A percentile compares a stretch with the other conserved stretches of the same genome.
Conservation (phyloP, 2,329 filamentous ascomycete genomes). For the Penicillium glabrum region DNA sequence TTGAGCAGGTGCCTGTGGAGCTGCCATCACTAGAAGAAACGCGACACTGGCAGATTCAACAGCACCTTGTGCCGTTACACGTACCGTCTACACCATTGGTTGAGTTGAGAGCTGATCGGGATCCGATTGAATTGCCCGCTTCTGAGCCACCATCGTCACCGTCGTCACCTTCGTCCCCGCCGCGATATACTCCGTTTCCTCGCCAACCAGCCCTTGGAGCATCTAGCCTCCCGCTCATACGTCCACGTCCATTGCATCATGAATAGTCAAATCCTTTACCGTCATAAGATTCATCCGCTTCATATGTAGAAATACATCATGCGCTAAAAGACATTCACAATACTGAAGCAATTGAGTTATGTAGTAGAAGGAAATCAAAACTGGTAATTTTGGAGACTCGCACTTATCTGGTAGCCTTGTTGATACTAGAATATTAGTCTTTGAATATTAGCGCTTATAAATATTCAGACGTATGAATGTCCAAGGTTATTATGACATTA, state of each 20-base stretch:
- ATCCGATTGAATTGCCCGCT: slow-evolving; percentile 2
- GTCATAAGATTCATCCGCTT: background rate
- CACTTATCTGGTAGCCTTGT: too few species aligned
- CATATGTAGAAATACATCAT: background rate
- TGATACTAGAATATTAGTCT: too few species aligned
- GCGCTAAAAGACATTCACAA: too few species aligned
- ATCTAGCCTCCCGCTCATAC: too few species aligned
- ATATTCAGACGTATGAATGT: too few species aligned
- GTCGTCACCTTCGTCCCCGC: background rate
- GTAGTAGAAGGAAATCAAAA: too few species aligned
- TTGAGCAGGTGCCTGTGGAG: slow-evolving; percentile 3
- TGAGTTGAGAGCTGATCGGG: slow-evolving; percentile 2
- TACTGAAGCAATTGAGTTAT: too few species aligned
- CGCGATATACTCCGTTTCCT: background rate
- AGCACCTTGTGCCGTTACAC: background rate
- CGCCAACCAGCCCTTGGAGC: background rate
- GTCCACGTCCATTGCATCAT: background rate
- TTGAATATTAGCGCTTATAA: too few species aligned
- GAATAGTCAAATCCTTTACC: background rate
- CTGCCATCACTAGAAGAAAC: slow-evolving; percentile 10
- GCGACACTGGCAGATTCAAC: slow-evolving; percentile 2
- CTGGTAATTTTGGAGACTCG: too few species aligned
- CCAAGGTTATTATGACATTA: too few species aligned
- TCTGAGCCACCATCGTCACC: background rate
- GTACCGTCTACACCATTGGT: background rate